Evolutionary conservation across 2,329 filamentous ascomycete genomes (phyloP).

Genomic region (Beauveria bassiana): DNA sequence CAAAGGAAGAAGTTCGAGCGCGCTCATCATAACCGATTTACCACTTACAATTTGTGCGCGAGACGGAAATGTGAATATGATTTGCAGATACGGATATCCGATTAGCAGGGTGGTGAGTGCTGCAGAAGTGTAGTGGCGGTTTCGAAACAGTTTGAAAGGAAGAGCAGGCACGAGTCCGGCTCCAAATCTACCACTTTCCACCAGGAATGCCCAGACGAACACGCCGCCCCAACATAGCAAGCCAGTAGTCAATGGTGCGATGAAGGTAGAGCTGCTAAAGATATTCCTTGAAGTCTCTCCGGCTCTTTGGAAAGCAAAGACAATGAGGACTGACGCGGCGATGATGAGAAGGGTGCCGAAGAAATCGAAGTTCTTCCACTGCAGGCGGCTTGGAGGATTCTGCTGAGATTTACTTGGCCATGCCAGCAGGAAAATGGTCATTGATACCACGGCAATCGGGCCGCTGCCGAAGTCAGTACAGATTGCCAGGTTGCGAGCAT

Average conservation of each 20-base stretch:
- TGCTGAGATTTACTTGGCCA: conserved; percentile 40
- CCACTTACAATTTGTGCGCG: conserved; percentile 42
- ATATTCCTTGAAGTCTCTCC: conserved; percentile 25
- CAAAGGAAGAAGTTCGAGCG: conserved; percentile 47
- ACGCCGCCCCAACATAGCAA: conserved; percentile 22
- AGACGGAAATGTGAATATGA: conserved; percentile 42
- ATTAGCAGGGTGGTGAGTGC: conserved; percentile 38
- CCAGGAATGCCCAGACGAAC: conserved; percentile 22
- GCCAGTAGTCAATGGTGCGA: conserved; percentile 24
- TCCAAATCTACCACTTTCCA: conserved; percentile 6
- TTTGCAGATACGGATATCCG: conserved; percentile 42
- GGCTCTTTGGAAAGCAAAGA: conserved; percentile 50
- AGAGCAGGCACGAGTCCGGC: conserved; percentile 32
- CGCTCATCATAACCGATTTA: conserved; percentile 37
- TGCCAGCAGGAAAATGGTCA: conserved; percentile 37
- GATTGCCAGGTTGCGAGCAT: conserved; percentile 11
- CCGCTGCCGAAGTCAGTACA: conserved; percentile 28
- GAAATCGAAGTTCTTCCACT: conserved; percentile 45
- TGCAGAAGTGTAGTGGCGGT: conserved; percentile 36
- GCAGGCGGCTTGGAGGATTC: conserved; percentile 30
- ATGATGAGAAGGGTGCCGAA: conserved; percentile 46
- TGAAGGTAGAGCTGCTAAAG: conserved; percentile 35
- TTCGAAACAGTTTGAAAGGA: conserved; percentile 39
- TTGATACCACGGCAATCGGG: conserved; percentile 40
- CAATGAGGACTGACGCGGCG: conserved; percentile 44